These are phyloP conservation scores for Fragilariopsis cylindrus DNA, from an alignment of 108 stramenopile species.

Conservation along the genomic window DNA sequence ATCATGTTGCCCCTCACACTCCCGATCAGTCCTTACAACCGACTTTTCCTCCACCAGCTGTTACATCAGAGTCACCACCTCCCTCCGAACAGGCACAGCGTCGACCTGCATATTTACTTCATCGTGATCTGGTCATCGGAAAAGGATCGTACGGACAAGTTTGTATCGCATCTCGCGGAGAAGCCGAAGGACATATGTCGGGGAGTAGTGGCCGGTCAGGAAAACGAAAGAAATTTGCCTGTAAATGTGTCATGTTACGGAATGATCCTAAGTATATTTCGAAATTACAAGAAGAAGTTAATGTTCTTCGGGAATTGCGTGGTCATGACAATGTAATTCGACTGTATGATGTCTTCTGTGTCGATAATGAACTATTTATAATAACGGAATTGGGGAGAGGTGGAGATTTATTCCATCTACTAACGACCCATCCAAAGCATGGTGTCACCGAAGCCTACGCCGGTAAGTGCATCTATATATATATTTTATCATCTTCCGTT, in stretches of 20 bases:
- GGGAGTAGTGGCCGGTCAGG: constrained; percentile 45
- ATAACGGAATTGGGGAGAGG: constrained; percentile 91
- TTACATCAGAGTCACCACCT: constrained; percentile 51
- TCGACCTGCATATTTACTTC: constrained; percentile 86
- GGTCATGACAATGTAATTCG: constrained; percentile 81
- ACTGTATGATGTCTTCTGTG: constrained; percentile 78
- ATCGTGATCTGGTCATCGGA: constrained; percentile 88
- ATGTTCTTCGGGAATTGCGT: constrained; percentile 83
- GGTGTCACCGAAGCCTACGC: constrained; percentile 92
- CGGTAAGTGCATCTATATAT: constrained; percentile 40
- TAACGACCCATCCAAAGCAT: constrained; percentile 92
- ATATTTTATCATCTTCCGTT: not conserved
- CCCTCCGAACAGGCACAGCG: constrained; percentile 50
- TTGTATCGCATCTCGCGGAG: constrained; percentile 87
- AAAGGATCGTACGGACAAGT: constrained; percentile 92
- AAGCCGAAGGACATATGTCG: constrained; percentile 67
- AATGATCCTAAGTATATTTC: constrained; percentile 93
- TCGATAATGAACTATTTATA: constrained; percentile 77
- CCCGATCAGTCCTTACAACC: constrained; percentile 44
- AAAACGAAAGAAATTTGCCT: constrained; percentile 90
- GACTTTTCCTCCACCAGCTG: constrained; percentile 55
- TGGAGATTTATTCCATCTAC: constrained; percentile 88
- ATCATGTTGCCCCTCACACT: constrained; percentile 29
- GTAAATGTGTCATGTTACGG: constrained; percentile 89
- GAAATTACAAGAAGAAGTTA: constrained; percentile 92